Conservation (phyloP, 176 grass and related monocot genomes). For the Oryza nivara region DNA sequence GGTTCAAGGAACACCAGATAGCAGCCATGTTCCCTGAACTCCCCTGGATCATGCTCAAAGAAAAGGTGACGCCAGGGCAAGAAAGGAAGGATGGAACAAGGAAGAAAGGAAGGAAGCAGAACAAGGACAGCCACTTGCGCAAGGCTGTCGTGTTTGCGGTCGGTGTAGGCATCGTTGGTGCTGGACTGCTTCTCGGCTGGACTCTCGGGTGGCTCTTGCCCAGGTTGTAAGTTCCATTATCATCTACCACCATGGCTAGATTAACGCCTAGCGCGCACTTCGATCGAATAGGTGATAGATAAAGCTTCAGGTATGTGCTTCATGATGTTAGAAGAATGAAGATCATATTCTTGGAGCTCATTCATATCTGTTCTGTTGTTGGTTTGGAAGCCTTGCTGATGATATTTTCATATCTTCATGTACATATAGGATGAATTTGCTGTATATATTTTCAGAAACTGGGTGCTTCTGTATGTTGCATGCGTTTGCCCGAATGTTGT, state of each 20-base stretch:
- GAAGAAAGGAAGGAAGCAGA: slow-evolving; percentile 55
- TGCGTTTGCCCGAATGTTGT: slow-evolving; percentile 28
- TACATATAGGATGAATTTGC: slow-evolving; percentile 43
- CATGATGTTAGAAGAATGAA: slow-evolving; percentile 12
- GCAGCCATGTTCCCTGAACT: slow-evolving; percentile 62
- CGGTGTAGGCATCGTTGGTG: slow-evolving; percentile 77
- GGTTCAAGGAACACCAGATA: slow-evolving; percentile 64
- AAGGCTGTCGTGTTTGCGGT: slow-evolving; percentile 58
- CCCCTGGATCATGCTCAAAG: slow-evolving; percentile 59
- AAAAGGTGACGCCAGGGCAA: slow-evolving; percentile 30
- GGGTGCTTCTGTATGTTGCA: slow-evolving; percentile 11
- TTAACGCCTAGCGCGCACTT: not conserved
- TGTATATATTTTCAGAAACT: slow-evolving; percentile 41
- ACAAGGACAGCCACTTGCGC: slow-evolving; percentile 42
- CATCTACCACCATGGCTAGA: not conserved
- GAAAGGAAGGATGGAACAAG: slow-evolving; percentile 31
- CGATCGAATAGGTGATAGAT: not conserved
- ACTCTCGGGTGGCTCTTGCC: slow-evolving; percentile 80
- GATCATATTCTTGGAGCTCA: slow-evolving; percentile 10
- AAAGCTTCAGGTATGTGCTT: slow-evolving; percentile 23
- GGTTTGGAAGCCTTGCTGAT: slow-evolving; percentile 37
- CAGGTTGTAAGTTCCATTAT: slow-evolving; percentile 32
- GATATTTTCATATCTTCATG: slow-evolving; percentile 30
- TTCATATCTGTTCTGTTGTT: slow-evolving; percentile 29
- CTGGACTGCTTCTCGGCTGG: slow-evolving; percentile 91